phyloP scores from a whole-genome alignment of 768 basidiomycete species.

The Lentinus tigrinus region DNA sequence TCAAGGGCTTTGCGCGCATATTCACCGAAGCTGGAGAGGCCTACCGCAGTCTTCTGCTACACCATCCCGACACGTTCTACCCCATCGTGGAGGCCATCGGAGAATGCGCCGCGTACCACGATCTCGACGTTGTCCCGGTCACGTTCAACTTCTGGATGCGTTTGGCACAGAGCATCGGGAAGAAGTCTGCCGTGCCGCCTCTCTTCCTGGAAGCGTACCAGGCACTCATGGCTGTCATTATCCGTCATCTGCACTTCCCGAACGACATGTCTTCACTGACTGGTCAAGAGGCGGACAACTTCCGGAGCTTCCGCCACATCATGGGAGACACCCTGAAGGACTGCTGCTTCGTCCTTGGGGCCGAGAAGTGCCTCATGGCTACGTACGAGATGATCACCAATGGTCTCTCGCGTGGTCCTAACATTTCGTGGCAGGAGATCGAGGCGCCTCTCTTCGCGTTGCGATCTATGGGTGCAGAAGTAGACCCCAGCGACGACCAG shows the following conservation, averaged over 20 bases:
- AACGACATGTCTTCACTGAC: conserved; percentile 60
- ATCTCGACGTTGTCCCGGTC: conserved; percentile 95
- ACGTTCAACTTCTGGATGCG: conserved; percentile 99
- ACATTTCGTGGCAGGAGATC: conserved; percentile 89
- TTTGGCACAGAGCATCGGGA: conserved; percentile 85
- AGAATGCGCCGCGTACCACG: conserved; percentile 86
- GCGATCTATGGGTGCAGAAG: conserved; percentile 96
- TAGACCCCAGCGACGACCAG: conserved; percentile 77
- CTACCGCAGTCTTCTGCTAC: conserved; percentile 83
- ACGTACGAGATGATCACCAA: conserved; percentile 78
- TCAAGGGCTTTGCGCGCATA: conserved; percentile 86
- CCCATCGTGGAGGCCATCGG: conserved; percentile 95
- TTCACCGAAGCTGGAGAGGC: conserved; percentile 98
- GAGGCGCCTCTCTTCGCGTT: conserved; percentile 97
- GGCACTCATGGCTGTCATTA: conserved; percentile 81
- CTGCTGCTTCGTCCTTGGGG: conserved; percentile 90
- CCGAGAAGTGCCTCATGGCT: conserved; percentile 77
- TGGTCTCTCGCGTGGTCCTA: conserved; percentile 62
- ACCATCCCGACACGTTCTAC: conserved; percentile 90
- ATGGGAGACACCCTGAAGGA: conserved; percentile 99
- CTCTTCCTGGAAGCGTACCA: conserved; percentile 82
- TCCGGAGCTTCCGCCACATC: conserved; percentile 92
- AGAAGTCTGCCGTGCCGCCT: conserved; percentile 68
- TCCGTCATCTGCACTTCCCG: conserved; percentile 90
- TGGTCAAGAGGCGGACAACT: conserved; percentile 89